Evolutionary conservation across 2,329 filamentous ascomycete species (phyloP).

Genomic region (Sporothrix phasma): DNA sequence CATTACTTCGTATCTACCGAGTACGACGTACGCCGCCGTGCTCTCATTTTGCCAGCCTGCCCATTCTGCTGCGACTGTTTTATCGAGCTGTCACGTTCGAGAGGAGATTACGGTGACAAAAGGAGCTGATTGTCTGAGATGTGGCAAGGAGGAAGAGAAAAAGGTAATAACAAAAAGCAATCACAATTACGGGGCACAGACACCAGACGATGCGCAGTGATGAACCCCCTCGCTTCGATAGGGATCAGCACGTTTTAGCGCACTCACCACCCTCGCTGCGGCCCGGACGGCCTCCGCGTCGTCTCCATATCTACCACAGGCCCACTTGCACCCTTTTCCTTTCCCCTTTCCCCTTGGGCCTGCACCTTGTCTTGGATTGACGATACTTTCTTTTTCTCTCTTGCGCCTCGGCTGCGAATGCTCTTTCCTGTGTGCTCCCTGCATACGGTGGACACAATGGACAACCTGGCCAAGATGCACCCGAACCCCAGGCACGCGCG

Average conservation of each 20-base stretch:
- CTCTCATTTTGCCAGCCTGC: neutral
- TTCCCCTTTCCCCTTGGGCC: neutral
- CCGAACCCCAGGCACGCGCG: too few species aligned
- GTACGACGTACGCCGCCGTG: too few species aligned
- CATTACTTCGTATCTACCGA: too few species aligned
- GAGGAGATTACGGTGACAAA: neutral
- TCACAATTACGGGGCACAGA: too few species aligned
- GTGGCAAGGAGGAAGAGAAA: too few species aligned
- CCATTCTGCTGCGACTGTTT: neutral
- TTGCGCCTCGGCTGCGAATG: neutral
- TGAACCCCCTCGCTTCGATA: neutral
- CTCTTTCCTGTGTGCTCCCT: neutral
- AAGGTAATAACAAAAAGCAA: neutral
- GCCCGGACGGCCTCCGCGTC: neutral
- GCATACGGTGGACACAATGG: too few species aligned
- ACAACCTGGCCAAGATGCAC: too few species aligned
- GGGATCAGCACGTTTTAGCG: neutral
- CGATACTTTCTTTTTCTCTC: neutral
- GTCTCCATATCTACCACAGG: neutral
- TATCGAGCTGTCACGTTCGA: neutral
- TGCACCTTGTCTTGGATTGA: neutral
- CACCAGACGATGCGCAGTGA: too few species aligned
- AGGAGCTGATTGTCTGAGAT: neutral
- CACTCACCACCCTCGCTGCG: neutral
- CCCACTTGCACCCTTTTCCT: neutral